Percentiles rank a stretch among this genome's conserved stretches.
These are phyloP conservation scores for Rhizoclosmatium globosum DNA, from an alignment of 192 early-diverging fungal species.

Conservation along the genomic window DNA sequence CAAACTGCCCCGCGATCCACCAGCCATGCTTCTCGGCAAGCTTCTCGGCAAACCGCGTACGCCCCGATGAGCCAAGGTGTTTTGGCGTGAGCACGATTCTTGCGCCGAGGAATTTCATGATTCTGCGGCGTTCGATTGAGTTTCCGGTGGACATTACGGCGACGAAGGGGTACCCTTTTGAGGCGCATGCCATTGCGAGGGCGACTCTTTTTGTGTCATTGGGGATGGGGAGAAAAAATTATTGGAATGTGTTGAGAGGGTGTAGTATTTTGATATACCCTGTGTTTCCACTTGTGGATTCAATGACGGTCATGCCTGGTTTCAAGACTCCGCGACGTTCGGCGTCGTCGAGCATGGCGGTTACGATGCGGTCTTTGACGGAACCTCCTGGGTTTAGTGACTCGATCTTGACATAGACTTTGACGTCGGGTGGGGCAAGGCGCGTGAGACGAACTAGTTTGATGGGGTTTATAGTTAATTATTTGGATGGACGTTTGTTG, in stretches of 20 bases:
- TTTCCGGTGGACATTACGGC: background rate
- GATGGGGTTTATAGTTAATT: background rate
- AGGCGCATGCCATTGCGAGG: slow-evolving; percentile 1
- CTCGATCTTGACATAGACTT: slow-evolving; percentile 94
- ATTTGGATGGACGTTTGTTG: no score
- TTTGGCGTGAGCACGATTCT: slow-evolving; percentile 50
- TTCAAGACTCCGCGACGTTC: slow-evolving; percentile 84
- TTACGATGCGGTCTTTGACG: slow-evolving; percentile 97
- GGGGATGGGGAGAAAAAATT: background rate
- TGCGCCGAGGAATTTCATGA: slow-evolving; percentile 52
- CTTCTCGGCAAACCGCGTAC: slow-evolving; percentile 43
- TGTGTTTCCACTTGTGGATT: slow-evolving; percentile 77
- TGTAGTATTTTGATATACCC: slow-evolving; percentile 50
- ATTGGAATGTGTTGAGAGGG: background rate
- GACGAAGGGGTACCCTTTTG: slow-evolving; percentile 2
- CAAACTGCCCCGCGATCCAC: slow-evolving; percentile 48
- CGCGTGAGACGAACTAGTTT: slow-evolving; percentile 39
- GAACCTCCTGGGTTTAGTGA: slow-evolving; percentile 97
- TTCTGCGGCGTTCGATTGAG: slow-evolving; percentile 35
- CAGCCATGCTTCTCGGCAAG: slow-evolving; percentile 45
- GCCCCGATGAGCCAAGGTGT: slow-evolving; percentile 40
- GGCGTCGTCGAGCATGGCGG: slow-evolving; percentile 92
- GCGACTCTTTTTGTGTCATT: background rate
- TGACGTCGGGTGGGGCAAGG: slow-evolving; percentile 64
- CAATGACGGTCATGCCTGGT: slow-evolving; percentile 88